phyloP scores from a whole-genome alignment of 352 stramenopile species.

The Elongisporangium undulatum region DNA sequence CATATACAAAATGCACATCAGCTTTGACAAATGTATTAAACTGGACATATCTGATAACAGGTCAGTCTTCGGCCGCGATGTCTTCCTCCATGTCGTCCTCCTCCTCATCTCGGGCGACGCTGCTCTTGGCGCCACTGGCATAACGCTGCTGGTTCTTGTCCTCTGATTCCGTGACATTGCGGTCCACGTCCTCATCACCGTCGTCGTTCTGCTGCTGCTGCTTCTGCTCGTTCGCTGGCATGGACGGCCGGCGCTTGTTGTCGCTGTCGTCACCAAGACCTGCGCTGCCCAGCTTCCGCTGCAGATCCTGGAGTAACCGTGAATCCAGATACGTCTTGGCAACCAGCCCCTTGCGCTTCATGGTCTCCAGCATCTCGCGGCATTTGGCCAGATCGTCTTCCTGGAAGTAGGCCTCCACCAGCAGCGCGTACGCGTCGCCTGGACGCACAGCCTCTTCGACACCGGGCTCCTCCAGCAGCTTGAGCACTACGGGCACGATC shows the following conservation, averaged over 20 bases:
- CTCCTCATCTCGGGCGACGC: constrained; percentile 19
- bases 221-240: constrained; percentile 26
- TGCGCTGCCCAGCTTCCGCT: constrained; percentile 38
- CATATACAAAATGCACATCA: too few species aligned
- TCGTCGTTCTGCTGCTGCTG: constrained; percentile 9
- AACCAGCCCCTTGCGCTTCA: constrained; percentile 57
- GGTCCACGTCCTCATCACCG: constrained; percentile 8
- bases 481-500: constrained; percentile 70
- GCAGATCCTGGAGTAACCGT: constrained; percentile 61
- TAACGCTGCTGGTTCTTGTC: constrained; percentile 22
- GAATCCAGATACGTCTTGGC: constrained; percentile 76
- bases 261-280: constrained; percentile 11
- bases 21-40: too few species aligned
- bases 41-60: too few species aligned
- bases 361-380: constrained; percentile 71
- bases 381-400: constrained; percentile 62
- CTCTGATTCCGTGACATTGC: constrained; percentile 19
- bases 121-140: background rate
- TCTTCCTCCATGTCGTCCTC: constrained; percentile 82
- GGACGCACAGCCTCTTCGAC: constrained; percentile 85
- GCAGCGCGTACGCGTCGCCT: constrained; percentile 87
- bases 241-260: constrained; percentile 14
- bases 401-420: constrained; percentile 77
- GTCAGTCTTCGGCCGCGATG: constrained; percentile 66
- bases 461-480: constrained; percentile 80